Percentiles rank a stretch among this genome's conserved stretches.
These are phyloP conservation scores for Thymus mandschuricus DNA, from an alignment of 257 asterid species.

Conservation along the genomic window DNA sequence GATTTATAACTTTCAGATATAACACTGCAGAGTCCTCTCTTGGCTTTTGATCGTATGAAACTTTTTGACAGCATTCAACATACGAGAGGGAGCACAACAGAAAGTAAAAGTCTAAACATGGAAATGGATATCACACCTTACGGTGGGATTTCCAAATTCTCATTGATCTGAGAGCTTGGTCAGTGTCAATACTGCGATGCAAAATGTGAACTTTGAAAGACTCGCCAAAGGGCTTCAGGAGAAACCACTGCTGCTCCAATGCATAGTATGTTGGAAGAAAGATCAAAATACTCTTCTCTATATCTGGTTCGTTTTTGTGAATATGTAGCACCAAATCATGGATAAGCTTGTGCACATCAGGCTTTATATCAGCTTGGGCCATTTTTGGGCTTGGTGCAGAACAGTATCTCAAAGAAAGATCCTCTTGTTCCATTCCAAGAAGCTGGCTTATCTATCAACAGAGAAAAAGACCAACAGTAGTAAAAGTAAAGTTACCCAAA, in stretches of 20 bases:
- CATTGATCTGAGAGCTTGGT: constrained; percentile 89
- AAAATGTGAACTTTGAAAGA: constrained; percentile 87
- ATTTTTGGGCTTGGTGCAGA: constrained; percentile 70
- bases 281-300: constrained; percentile 92
- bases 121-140: constrained; percentile 54
- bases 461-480: constrained; percentile 11
- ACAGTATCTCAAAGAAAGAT: constrained; percentile 65
- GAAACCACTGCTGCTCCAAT: constrained; percentile 88
- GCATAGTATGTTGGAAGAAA: constrained; percentile 92
- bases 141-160: constrained; percentile 82
- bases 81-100: constrained; percentile 21
- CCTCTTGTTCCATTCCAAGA: constrained; percentile 63
- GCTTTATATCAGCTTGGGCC: constrained; percentile 63
- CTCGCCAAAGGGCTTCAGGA: constrained; percentile 64
- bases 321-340: constrained; percentile 81
- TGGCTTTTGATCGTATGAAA: constrained; percentile 17
- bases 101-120: constrained; percentile 7
- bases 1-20: background rate
- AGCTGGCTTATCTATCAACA: constrained; percentile 60
- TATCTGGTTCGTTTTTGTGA: constrained; percentile 86
- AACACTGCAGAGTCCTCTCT: constrained; percentile 25
- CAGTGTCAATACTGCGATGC: constrained; percentile 85
- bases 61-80: constrained; percentile 8
- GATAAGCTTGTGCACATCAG: constrained; percentile 77
- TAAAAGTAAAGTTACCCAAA: background rate